Evolutionary conservation across 768 basidiomycete genomes (phyloP), one percentile per base, ranked within the genome.

Genomic region (Astraeus odoratus): DNA sequence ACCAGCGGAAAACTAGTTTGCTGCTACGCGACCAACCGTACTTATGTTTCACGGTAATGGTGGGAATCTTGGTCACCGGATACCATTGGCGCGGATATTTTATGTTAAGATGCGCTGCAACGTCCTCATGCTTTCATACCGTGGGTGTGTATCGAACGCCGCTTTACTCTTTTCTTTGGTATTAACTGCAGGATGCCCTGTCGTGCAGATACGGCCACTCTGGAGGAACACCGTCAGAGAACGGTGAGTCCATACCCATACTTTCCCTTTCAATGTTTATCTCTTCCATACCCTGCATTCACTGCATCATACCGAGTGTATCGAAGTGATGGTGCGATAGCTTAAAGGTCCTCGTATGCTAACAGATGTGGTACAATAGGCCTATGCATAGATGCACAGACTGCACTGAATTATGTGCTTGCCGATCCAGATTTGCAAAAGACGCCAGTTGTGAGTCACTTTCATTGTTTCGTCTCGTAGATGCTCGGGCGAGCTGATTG

Each of bases 1-100:
- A n/a, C n/a, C n/a, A n/a, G n/a, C n/a, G n/a, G n/a, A n/a, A n/a
- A n/a, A n/a, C n/a, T n/a, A 74, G 74, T 72, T 72, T 49, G 68
- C 71, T 13, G 58, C 68, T 0, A 62, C 60, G 35, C 72, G 92
- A 13, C 95, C 95, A 1, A 96, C 92, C 0, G 72, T 98, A 2
- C 63, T 98, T 40, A 88, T 97, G 81, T 91, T 96, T 45, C 94
- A 97, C 54, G 95, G 95, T 6, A 89, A 89, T 55, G 86, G 81
- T 0, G 87, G 87, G 12, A 91, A 90, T 53, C 71, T 81, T 30
- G 94, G 95, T 1, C 95, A 98, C 58, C 77, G 95, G 20, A 76
- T 97, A 58, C 95, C 93, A 2, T 69, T 96, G 22, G 94, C 87
- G 0, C 76, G 77, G 40, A 76, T 90, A 26, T 95, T 97, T 59